A percentile compares a stretch with the other conserved stretches of the same genome.
Conservation (phyloP, 2,329 filamentous ascomycete genomes). For the Trichophyton equinum region DNA sequence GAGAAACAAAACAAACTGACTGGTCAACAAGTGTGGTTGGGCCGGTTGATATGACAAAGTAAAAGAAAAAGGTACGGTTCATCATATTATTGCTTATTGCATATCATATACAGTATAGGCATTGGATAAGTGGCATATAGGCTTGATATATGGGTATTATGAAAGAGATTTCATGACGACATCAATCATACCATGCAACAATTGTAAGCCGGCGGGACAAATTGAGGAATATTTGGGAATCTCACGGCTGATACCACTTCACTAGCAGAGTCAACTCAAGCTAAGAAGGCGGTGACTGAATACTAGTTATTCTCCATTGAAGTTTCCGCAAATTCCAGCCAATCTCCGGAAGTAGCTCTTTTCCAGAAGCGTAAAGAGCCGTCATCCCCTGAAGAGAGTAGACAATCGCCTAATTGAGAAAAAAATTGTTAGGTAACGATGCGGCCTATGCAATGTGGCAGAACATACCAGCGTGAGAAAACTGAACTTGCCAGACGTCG, state of each 20-base stretch:
- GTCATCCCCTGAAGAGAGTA: constrained; percentile 34
- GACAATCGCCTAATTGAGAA: constrained; percentile 26
- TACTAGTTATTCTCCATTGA: constrained; percentile 15
- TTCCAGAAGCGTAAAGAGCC: constrained; percentile 34
- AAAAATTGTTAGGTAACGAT: background rate
- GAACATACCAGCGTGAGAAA: constrained; percentile 31
- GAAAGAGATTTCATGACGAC: background rate
- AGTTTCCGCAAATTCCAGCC: constrained; percentile 34
- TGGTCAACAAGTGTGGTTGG: background rate
- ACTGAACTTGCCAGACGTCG: constrained; percentile 36
- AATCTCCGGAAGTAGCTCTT: constrained; percentile 31
- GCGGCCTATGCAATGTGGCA: background rate
- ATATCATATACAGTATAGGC: background rate
- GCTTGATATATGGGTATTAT: background rate
- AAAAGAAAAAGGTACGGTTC: background rate
- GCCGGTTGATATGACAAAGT: background rate
- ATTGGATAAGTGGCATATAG: background rate
- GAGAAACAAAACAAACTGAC: too few relatives aligned
- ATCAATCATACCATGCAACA: background rate
- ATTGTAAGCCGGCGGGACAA: background rate
- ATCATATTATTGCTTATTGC: background rate
- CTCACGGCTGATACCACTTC: background rate
- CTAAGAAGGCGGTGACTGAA: background rate
- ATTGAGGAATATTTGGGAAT: background rate
- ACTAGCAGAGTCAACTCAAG: background rate